phyloP scores from a whole-genome alignment of 257 asterid species.

The Cordia subcordata region DNA sequence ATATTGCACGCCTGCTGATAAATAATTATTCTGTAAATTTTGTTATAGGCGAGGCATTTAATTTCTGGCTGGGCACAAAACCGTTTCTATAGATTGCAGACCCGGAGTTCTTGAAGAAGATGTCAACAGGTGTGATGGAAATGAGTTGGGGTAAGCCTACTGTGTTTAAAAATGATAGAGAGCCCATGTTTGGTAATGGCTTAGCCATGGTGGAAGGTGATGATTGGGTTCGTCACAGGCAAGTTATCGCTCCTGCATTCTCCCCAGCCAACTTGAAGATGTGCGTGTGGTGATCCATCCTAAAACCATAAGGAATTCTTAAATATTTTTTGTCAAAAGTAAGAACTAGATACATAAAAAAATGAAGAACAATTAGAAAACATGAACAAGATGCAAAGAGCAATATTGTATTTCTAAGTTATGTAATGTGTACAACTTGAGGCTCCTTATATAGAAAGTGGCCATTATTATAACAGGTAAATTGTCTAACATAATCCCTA shows the following conservation, averaged over 20 bases:
- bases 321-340: no score
- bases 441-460: no score
- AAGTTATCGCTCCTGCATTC: slow-evolving; percentile 78
- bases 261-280: slow-evolving; percentile 74
- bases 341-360: no score
- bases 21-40: no score
- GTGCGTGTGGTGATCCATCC: neutral
- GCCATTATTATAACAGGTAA: no score
- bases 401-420: no score
- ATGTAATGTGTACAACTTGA: no score
- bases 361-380: no score
- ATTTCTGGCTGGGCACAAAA: slow-evolving; percentile 88
- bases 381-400: no score
- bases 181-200: slow-evolving; percentile 88
- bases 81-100: slow-evolving; percentile 84
- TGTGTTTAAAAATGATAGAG: slow-evolving; percentile 69
- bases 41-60: slow-evolving; percentile 60
- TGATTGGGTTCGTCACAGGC: slow-evolving; percentile 90
- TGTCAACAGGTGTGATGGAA: slow-evolving; percentile 56
- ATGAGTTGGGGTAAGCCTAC: slow-evolving; percentile 89
- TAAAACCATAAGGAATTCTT: no score
- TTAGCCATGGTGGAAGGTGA: slow-evolving; percentile 85
- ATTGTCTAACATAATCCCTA: no score
- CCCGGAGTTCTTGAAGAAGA: slow-evolving; percentile 61
- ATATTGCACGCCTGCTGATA: neutral